Percentiles rank a stretch among this genome's conserved stretches.
Conservation (phyloP, 352 stramenopile species). For the Globisporangium lucens region DNA sequence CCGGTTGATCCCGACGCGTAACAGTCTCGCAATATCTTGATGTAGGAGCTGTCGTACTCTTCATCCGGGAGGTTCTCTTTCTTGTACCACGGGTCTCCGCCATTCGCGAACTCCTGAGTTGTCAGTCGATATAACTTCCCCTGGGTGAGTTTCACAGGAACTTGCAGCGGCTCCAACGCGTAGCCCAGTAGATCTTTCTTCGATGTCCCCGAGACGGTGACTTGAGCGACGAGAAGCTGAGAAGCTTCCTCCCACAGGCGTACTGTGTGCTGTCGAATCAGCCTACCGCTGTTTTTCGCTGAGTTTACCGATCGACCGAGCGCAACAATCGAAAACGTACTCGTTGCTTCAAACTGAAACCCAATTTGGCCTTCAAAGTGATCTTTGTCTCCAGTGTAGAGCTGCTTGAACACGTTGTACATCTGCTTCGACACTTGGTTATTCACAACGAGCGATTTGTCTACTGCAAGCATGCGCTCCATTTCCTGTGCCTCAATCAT, state of each 20-base stretch:
- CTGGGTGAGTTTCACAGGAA: constrained; percentile 62
- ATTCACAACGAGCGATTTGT: constrained; percentile 41
- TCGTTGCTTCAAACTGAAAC: constrained; percentile 86
- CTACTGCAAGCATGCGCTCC: constrained; percentile 46
- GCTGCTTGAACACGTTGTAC: constrained; percentile 87
- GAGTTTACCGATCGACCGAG: constrained; percentile 79
- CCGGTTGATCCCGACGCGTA: constrained; percentile 80
- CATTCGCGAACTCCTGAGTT: constrained; percentile 85
- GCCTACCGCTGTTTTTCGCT: constrained; percentile 47
- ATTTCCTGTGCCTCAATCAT: constrained; percentile 64
- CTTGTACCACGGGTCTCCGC: constrained; percentile 88
- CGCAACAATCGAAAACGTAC: constrained; percentile 78
- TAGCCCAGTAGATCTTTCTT: constrained; percentile 77
- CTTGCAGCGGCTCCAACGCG: constrained; percentile 54
- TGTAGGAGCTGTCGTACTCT: constrained; percentile 84
- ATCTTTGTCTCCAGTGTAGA: constrained; percentile 88
- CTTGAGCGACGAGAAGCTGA: constrained; percentile 62
- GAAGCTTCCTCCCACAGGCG: constrained; percentile 83
- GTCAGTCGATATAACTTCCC: constrained; percentile 86
- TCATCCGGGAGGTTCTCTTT: constrained; percentile 86
- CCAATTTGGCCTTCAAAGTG: constrained; percentile 89
- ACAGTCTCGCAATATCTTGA: constrained; percentile 85
- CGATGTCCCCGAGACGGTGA: constrained; percentile 55
- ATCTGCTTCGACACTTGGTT: constrained; percentile 64
- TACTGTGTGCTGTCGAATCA: constrained; percentile 73